Evolutionary conservation across 1,284 basidiomycete genomes (phyloP), one percentile per base, ranked within the genome.

Genomic region (Golubevia pallescens): DNA sequence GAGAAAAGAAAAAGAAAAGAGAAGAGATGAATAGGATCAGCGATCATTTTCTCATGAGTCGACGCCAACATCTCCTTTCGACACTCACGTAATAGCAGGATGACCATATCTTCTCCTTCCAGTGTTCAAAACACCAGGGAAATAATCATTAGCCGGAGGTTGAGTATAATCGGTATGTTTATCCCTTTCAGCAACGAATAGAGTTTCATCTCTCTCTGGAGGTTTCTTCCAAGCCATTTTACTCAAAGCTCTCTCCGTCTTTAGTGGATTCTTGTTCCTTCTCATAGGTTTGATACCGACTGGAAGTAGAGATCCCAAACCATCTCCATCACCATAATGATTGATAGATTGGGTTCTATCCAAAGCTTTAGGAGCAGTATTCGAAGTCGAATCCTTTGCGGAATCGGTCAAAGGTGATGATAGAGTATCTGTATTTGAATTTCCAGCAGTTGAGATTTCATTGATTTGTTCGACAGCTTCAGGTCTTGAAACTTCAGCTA

Each of bases 201-300:
- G 86, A 1, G 93, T 95, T 74, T 97, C 95, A 78, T 97, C 95
- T 80, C 95, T 94, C 79, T 94, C 91, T 0, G 92, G 92, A 81
- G 96, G 96, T 68, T 94, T 88, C 66, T 92, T 89, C 65, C 92
- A 89, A 77, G 92, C 94, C 69, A 95, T 86, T 80, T 94, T 92
- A 71, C 21, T 0, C 69, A 71, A 14, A 79, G 66, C 24, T 67
- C 66, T 13, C 66, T 77, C n/a, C 65, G 72, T 34, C 70, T 68
- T 13, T 58, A 63, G 62, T 67, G 73, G 55, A 67, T 65, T 63
- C 68, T 24, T 19, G 48, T 64, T 20, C 56, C 59, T 20, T 56
- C 57, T 2, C 10, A 38, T 5, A 5, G 34, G 34, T 10, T 42
- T n/a, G 34, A 53, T 16, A 60, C 58, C 23, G 34, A 60, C 34